Percentiles rank a stretch among this genome's conserved stretches.
Conservation (phyloP, 2,329 filamentous ascomycete genomes). For the Alternaria tenuissima region DNA sequence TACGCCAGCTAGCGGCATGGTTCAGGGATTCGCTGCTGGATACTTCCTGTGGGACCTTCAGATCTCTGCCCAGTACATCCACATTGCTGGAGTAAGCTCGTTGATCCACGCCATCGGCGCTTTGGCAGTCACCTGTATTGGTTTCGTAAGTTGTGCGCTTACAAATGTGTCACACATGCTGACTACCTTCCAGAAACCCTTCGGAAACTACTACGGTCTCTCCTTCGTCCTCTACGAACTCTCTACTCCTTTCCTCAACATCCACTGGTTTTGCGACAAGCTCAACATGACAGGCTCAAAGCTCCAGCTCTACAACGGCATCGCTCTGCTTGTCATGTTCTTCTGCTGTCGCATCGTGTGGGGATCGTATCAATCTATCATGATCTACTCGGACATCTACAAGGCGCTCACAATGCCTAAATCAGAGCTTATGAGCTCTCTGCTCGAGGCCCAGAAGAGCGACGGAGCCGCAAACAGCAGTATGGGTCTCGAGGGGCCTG, state of each 20-base stretch:
- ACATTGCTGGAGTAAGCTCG: constrained; percentile 76
- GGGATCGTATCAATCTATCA: constrained; percentile 73
- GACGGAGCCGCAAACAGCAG: constrained; percentile 54
- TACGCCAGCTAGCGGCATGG: constrained; percentile 74
- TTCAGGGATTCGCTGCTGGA: constrained; percentile 77
- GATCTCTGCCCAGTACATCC: constrained; percentile 71
- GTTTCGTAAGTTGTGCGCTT: constrained; percentile 69
- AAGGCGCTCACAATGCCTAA: constrained; percentile 46
- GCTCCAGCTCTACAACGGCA: constrained; percentile 79
- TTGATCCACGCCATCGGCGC: constrained; percentile 79
- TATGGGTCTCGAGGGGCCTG: constrained; percentile 19
- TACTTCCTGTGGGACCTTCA: constrained; percentile 86
- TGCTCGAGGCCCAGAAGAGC: constrained; percentile 53
- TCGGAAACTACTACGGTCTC: constrained; percentile 82
- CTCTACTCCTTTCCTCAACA: constrained; percentile 82
- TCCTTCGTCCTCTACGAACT: constrained; percentile 88
- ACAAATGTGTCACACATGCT: constrained; percentile 8
- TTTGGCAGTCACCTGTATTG: constrained; percentile 75
- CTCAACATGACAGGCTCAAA: constrained; percentile 77
- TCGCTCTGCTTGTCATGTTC: constrained; percentile 74
- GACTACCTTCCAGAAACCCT: constrained; percentile 68
- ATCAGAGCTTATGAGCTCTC: constrained; percentile 20
- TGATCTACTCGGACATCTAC: constrained; percentile 73
- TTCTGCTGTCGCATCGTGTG: constrained; percentile 79
- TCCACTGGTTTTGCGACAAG: constrained; percentile 93